Evolutionary conservation across 331 rosid species (phyloP).

Genomic region (Cydonia oblonga): DNA sequence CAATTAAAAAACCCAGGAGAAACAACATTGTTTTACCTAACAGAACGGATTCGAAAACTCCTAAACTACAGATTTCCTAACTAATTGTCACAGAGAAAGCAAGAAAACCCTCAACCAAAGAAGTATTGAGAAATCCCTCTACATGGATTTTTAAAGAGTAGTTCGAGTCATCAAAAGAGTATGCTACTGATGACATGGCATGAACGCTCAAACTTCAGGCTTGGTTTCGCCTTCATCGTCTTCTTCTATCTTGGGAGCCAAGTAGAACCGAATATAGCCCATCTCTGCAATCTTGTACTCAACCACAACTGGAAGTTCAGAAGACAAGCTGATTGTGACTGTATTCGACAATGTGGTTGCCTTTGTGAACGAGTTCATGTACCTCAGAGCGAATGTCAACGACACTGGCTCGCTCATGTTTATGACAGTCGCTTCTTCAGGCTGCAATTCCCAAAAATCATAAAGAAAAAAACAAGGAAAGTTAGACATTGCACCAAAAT

Average conservation of each 20-base stretch:
- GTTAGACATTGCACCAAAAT: not conserved
- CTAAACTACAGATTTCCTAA: not conserved
- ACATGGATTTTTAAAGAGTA: not conserved
- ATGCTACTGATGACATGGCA: not conserved
- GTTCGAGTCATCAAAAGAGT: not conserved
- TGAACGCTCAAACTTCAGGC: conserved; percentile 19
- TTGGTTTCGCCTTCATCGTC: conserved; percentile 85
- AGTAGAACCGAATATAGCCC: conserved; percentile 87
- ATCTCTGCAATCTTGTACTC: conserved; percentile 96
- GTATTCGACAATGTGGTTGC: conserved; percentile 70
- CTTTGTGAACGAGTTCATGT: conserved; percentile 88
- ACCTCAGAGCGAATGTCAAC: conserved; percentile 74
- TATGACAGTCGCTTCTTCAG: conserved; percentile 73
- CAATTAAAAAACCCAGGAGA: not conserved
- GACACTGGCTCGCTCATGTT: conserved; percentile 89
- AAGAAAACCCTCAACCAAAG: not conserved
- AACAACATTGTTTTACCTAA: not conserved
- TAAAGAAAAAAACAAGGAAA: not conserved
- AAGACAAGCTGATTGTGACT: conserved; percentile 72
- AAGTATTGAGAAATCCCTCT: not conserved
- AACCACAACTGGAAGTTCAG: conserved; percentile 77
- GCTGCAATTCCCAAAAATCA: conserved; percentile 38
- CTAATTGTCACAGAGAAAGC: not conserved
- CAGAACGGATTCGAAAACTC: not conserved
- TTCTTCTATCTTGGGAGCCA: conserved; percentile 95